Evolutionary conservation across 495 filamentous ascomycete species (phyloP).

Genomic region (Staphylotrichum longicolle): DNA sequence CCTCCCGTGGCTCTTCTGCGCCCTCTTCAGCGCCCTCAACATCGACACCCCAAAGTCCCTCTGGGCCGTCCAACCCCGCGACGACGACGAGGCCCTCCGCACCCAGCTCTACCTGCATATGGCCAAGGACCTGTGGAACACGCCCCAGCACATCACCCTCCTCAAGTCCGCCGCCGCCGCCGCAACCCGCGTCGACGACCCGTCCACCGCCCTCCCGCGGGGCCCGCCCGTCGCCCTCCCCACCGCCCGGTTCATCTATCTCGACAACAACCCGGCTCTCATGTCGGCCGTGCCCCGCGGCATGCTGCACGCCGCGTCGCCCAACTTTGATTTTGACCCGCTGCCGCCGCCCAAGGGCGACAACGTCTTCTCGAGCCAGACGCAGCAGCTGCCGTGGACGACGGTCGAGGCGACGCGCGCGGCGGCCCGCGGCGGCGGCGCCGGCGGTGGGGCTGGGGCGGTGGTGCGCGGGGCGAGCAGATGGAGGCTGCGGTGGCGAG

Average conservation of each 20-base stretch:
- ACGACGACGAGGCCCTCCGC: slow-evolving; percentile 67
- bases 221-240: slow-evolving; percentile 40
- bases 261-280: slow-evolving; percentile 68
- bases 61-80: slow-evolving; percentile 73
- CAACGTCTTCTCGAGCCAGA: slow-evolving; percentile 48
- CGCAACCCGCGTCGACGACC: slow-evolving; percentile 40
- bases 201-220: slow-evolving; percentile 49
- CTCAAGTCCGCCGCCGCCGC: slow-evolving; percentile 67
- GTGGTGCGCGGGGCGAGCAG: background rate
- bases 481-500: background rate
- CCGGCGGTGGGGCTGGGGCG: background rate
- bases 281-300: slow-evolving; percentile 57
- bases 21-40: slow-evolving; percentile 73
- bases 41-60: slow-evolving; percentile 71
- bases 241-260: slow-evolving; percentile 74
- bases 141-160: slow-evolving; percentile 65
- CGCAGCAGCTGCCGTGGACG: slow-evolving; percentile 37
- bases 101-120: slow-evolving; percentile 75
- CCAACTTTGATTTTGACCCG: slow-evolving; percentile 66
- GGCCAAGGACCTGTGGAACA: slow-evolving; percentile 89
- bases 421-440: background rate
- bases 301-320: slow-evolving; percentile 44
- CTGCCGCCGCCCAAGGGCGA: slow-evolving; percentile 55
- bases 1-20: slow-evolving; percentile 77
- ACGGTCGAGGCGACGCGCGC: background rate